A percentile compares a stretch with the other conserved stretches of the same genome.
These are phyloP conservation scores for Lactarius deliciosus DNA, from an alignment of 768 basidiomycete species.

Conservation along the genomic window DNA sequence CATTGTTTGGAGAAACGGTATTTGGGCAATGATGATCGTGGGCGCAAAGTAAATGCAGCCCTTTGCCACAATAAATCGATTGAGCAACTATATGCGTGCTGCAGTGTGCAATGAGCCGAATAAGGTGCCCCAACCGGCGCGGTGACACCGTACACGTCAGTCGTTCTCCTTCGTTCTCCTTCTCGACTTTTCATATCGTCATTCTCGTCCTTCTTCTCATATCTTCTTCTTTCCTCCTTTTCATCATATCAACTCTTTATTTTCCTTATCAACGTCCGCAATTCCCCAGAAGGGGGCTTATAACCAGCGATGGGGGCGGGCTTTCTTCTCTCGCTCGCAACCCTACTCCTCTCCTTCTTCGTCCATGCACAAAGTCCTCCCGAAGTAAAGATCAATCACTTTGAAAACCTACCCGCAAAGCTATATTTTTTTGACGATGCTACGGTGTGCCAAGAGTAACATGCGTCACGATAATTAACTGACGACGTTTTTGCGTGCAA, in stretches of 20 bases:
- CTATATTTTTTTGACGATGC: constrained; percentile 95
- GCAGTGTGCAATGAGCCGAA: not conserved
- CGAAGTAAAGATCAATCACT: constrained; percentile 43
- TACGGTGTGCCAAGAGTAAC: constrained; percentile 49
- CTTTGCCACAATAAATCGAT: not conserved
- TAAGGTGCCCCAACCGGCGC: not conserved
- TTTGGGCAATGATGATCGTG: not conserved
- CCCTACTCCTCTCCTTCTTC: constrained; percentile 13
- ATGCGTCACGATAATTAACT: not conserved
- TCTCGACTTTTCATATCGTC: not conserved
- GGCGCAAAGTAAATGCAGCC: not conserved
- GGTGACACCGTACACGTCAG: not conserved
- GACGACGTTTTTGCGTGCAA: constrained; percentile 31
- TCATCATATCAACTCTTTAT: not conserved
- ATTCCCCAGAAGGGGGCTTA: constrained; percentile 4
- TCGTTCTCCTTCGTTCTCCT: not conserved
- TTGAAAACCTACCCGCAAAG: constrained; percentile 70
- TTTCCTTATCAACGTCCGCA: not conserved
- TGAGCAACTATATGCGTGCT: not conserved
- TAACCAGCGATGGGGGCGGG: constrained; percentile 15
- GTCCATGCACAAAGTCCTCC: constrained; percentile 26
- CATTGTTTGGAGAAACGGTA: not conserved
- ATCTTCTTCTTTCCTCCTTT: not conserved
- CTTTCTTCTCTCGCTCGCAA: constrained; percentile 5
- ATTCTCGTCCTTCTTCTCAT: not conserved